Percentiles rank a stretch among this genome's conserved stretches.
phyloP scores from a whole-genome alignment of 176 grass and related monocot genomes.

The Calamus simplicifolius region DNA sequence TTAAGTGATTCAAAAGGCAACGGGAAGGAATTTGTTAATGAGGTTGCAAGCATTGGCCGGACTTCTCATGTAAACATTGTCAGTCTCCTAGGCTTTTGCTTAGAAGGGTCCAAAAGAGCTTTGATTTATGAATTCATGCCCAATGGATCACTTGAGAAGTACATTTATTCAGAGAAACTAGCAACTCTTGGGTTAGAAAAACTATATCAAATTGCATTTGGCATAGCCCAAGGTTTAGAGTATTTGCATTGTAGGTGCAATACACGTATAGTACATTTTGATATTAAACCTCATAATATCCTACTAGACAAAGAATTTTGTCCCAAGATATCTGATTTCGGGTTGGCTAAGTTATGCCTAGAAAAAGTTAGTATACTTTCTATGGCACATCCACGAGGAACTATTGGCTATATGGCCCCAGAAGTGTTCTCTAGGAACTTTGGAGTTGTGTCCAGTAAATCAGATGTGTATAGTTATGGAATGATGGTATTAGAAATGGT shows the following conservation, averaged over 20 bases:
- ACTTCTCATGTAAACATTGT: background rate
- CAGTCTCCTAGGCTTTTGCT: background rate
- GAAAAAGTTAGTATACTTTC: constrained; percentile 44
- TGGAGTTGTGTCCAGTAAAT: constrained; percentile 43
- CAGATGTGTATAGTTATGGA: constrained; percentile 67
- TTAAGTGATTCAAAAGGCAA: background rate
- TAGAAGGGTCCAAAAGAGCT: constrained; percentile 14
- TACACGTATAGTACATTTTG: constrained; percentile 62
- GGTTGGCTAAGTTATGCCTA: constrained; percentile 43
- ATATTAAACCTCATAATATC: constrained; percentile 68
- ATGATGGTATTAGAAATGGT: constrained; percentile 55
- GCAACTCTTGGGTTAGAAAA: constrained; percentile 32
- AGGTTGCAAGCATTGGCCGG: background rate
- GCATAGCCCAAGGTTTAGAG: constrained; percentile 44
- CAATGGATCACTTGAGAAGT: constrained; percentile 52
- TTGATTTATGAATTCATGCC: constrained; percentile 59
- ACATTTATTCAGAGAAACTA: constrained; percentile 36
- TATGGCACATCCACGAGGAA: constrained; percentile 41
- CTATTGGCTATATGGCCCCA: constrained; percentile 36
- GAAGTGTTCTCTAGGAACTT: constrained; percentile 16
- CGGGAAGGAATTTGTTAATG: background rate
- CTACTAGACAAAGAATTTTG: constrained; percentile 40
- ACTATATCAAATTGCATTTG: constrained; percentile 46
- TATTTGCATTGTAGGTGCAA: constrained; percentile 50
- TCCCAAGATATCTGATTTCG: constrained; percentile 66